A percentile compares a stretch with the other conserved stretches of the same genome.
Conservation (phyloP, 495 filamentous ascomycete species). For the Venustampulla echinocandica region DNA sequence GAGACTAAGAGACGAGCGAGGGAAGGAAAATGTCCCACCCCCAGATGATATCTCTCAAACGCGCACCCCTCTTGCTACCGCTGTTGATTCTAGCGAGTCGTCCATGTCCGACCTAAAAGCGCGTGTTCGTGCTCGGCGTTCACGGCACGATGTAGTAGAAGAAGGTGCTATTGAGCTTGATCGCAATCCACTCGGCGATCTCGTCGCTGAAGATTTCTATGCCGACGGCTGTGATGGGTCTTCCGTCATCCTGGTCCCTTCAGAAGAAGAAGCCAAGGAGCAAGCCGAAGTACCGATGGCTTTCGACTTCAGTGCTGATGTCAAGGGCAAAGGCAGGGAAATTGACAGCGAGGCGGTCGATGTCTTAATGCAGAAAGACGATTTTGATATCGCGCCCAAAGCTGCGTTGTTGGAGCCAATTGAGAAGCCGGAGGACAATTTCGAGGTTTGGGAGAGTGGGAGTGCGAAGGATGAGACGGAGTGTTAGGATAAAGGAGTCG, state of each 20-base stretch:
- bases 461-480: slow-evolving; percentile 35
- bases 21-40: slow-evolving; percentile 90
- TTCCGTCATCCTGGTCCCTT: slow-evolving; percentile 8
- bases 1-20: slow-evolving; percentile 46
- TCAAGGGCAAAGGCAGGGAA: slow-evolving; percentile 23
- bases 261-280: slow-evolving; percentile 2
- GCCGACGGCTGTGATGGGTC: slow-evolving; percentile 39
- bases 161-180: slow-evolving; percentile 36
- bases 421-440: slow-evolving; percentile 42
- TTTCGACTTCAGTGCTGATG: slow-evolving; percentile 28
- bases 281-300: slow-evolving; percentile 5
- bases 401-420: slow-evolving; percentile 41
- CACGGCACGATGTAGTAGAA: slow-evolving; percentile 6
- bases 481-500: not conserved
- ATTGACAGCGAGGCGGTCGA: slow-evolving; percentile 31
- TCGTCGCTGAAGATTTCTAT: slow-evolving; percentile 66
- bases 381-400: slow-evolving; percentile 25
- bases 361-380: slow-evolving; percentile 38
- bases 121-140: slow-evolving; percentile 1
- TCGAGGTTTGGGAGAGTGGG: slow-evolving; percentile 59
- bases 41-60: slow-evolving; percentile 48
- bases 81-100: slow-evolving; percentile 25
- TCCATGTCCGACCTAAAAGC: slow-evolving; percentile 30
- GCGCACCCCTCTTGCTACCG: slow-evolving; percentile 15
- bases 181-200: slow-evolving; percentile 61